Conservation (phyloP, 1,284 basidiomycete genomes). For the Cystobasidium sp. region DNA sequence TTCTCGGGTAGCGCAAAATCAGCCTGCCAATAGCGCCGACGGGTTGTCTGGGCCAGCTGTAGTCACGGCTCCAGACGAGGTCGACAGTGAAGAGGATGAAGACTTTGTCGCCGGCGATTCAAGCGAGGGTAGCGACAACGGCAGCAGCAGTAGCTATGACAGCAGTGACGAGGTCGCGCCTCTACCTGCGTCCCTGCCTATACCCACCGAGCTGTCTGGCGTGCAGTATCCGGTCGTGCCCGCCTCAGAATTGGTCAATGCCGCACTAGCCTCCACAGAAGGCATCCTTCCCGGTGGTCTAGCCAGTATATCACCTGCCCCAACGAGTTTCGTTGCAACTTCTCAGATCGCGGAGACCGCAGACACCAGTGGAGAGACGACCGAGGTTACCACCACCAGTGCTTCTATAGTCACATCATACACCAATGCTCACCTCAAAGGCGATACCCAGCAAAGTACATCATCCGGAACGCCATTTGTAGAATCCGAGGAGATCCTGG, state of each 20-base stretch:
- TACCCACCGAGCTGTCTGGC: neutral
- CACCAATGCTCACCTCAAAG: neutral
- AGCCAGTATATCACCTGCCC: slow-evolving; percentile 22
- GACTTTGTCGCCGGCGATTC: slow-evolving; percentile 13
- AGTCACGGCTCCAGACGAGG: neutral
- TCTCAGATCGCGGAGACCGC: neutral
- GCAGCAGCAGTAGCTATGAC: slow-evolving; percentile 17
- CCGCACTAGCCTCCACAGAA: neutral
- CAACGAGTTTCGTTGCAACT: neutral
- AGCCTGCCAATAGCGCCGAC: neutral
- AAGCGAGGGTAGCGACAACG: neutral
- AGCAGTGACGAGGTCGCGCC: neutral
- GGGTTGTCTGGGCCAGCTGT: neutral
- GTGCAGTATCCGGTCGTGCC: neutral
- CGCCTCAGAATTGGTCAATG: neutral
- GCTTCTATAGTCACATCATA: neutral
- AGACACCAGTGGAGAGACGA: slow-evolving; percentile 36
- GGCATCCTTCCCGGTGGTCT: slow-evolving; percentile 18
- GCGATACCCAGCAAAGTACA: slow-evolving; percentile 5
- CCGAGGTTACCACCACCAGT: slow-evolving; percentile 25
- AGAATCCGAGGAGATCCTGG: slow-evolving; percentile 31
- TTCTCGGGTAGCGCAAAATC: neutral
- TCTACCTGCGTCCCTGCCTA: neutral
- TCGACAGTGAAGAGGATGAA: slow-evolving; percentile 10
- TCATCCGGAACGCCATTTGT: slow-evolving; percentile 4